Evolutionary conservation across 805 yeast genomes (phyloP).

Genomic region (Candida succiphila): DNA sequence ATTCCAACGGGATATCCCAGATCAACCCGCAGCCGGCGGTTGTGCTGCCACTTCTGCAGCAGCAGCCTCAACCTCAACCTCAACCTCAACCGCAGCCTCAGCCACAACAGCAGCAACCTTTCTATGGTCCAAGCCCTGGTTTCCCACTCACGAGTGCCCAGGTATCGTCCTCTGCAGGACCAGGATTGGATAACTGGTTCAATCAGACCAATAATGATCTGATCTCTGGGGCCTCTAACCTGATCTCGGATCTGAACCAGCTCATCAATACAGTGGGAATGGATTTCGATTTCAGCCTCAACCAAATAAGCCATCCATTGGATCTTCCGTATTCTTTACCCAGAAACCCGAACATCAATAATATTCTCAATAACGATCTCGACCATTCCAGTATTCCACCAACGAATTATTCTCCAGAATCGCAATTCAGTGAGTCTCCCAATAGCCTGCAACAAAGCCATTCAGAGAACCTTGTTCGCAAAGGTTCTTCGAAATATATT

Average conservation of each 20-base stretch:
- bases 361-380: not conserved
- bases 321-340: not conserved
- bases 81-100: too few species aligned
- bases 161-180: too few species aligned
- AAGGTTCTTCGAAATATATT: constrained; percentile 9
- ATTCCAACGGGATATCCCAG: too few species aligned
- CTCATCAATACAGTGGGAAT: constrained; percentile 19
- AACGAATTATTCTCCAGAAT: constrained; percentile 12
- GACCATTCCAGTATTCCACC: constrained; percentile 13
- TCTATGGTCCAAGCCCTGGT: too few species aligned
- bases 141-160: too few species aligned
- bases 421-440: constrained; percentile 8
- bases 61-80: too few species aligned
- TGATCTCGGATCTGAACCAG: constrained; percentile 25
- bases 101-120: too few species aligned
- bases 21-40: too few species aligned
- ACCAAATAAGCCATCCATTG: too few species aligned
- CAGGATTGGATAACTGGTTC: too few species aligned
- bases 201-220: too few species aligned
- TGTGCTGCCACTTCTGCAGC: too few species aligned
- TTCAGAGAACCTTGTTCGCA: not conserved
- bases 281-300: constrained; percentile 14
- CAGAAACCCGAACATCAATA: not conserved
- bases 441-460: not conserved
- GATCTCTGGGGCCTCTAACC: constrained; percentile 23